Percentiles rank a stretch among this genome's conserved stretches.
phyloP scores from a whole-genome alignment of 345 rosid species.

The Pistacia integerrima region DNA sequence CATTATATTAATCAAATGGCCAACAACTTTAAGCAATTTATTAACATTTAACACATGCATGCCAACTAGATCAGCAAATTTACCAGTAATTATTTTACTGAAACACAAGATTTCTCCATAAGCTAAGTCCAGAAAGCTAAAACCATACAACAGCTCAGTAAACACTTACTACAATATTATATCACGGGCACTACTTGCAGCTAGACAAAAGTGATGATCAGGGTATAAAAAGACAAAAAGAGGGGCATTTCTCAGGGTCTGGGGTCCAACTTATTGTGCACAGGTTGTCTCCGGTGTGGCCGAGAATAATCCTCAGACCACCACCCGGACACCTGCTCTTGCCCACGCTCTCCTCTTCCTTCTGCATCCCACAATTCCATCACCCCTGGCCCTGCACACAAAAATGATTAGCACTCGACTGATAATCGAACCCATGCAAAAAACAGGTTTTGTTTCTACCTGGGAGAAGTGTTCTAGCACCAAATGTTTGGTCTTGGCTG shows the following conservation, averaged over 20 bases:
- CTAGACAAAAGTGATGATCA: background rate
- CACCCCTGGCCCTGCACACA: slow-evolving; percentile 24
- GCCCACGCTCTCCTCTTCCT: background rate
- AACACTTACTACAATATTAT: background rate
- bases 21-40: too few relatives aligned
- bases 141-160: background rate
- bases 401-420: background rate
- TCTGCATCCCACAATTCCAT: background rate
- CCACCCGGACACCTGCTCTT: slow-evolving; percentile 3
- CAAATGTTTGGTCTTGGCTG: slow-evolving; percentile 9
- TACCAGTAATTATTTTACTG: too few relatives aligned
- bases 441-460: slow-evolving; percentile 7
- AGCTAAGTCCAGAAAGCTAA: too few relatives aligned
- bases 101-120: too few relatives aligned
- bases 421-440: background rate
- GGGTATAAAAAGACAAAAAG: background rate
- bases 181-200: background rate
- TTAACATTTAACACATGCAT: too few relatives aligned
- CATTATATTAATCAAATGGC: too few relatives aligned
- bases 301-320: slow-evolving; percentile 35
- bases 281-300: slow-evolving; percentile 20
- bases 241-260: slow-evolving; percentile 27
- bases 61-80: too few relatives aligned
- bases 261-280: slow-evolving; percentile 33
- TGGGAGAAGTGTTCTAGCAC: slow-evolving; percentile 17